These are phyloP conservation scores for Globisporangium camurandrum DNA, from an alignment of 352 stramenopile genomes.

Conservation along the genomic window DNA sequence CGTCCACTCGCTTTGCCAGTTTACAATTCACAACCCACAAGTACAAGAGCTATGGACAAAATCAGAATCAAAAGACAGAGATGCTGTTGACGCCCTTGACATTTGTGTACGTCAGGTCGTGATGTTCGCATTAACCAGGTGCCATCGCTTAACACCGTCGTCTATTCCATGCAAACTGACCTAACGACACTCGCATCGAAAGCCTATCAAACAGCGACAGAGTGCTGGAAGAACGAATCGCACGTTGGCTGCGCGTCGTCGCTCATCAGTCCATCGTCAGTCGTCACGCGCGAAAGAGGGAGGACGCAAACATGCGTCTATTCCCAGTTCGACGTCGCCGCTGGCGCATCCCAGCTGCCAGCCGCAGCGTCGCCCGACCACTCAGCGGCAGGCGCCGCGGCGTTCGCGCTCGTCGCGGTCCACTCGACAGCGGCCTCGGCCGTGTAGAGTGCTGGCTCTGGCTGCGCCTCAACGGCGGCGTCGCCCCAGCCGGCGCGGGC, in stretches of 20 bases:
- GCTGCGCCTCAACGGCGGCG: slow-evolving; percentile 28
- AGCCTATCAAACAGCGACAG: neutral
- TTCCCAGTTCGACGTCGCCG: slow-evolving; percentile 64
- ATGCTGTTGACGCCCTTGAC: too few species aligned
- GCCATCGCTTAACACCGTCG: slow-evolving; percentile 91
- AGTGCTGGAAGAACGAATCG: slow-evolving; percentile 2
- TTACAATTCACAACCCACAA: too few species aligned
- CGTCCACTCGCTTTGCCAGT: too few species aligned
- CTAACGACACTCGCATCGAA: neutral
- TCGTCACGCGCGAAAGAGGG: slow-evolving; percentile 4
- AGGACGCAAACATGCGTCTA: slow-evolving; percentile 41
- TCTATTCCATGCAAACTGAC: slow-evolving; percentile 82
- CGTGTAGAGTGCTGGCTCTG: slow-evolving; percentile 50
- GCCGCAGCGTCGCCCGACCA: slow-evolving; percentile 68
- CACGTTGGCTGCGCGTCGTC: neutral
- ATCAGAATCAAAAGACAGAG: too few species aligned
- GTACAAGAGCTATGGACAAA: too few species aligned
- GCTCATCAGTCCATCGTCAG: too few species aligned
- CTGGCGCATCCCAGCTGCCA: slow-evolving; percentile 45
- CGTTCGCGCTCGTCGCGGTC: slow-evolving; percentile 33
- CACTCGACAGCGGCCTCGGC: slow-evolving; percentile 51
- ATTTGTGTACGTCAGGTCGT: too few species aligned
- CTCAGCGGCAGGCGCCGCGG: slow-evolving; percentile 34
- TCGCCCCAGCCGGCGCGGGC: slow-evolving; percentile 69
- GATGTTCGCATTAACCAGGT: slow-evolving; percentile 87